Conservation (phyloP, 1,284 basidiomycete species). For the Cryptococcus neoformans region DNA sequence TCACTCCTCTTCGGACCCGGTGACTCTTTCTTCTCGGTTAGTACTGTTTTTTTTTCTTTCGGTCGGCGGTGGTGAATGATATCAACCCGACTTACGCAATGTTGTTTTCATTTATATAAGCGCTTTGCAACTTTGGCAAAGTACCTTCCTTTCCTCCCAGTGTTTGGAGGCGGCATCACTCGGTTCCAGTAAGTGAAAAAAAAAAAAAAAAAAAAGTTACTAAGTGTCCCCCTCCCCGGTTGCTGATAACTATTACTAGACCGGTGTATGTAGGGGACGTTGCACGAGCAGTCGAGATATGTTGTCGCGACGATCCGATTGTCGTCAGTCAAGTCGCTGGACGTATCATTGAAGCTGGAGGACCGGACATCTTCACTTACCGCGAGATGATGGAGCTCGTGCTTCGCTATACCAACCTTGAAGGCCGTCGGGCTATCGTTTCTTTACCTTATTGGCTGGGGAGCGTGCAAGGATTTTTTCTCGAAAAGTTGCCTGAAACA, state of each 20-base stretch:
- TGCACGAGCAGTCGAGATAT: constrained; percentile 59
- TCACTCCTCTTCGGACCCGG: constrained; percentile 69
- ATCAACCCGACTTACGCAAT: no score
- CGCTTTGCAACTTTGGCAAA: constrained; percentile 60
- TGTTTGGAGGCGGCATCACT: constrained; percentile 64
- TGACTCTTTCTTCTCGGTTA: constrained; percentile 66
- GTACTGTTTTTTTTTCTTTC: constrained; percentile 12
- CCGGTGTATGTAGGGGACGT: constrained; percentile 67
- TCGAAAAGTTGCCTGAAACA: constrained; percentile 62
- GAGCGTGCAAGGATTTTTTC: constrained; percentile 58
- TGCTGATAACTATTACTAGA: constrained; percentile 10
- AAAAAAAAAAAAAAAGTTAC: background rate
- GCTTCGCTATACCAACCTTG: constrained; percentile 55
- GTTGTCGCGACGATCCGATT: constrained; percentile 52
- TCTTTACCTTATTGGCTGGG: constrained; percentile 63
- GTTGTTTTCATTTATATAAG: constrained; percentile 42
- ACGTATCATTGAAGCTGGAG: constrained; percentile 65
- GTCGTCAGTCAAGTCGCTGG: constrained; percentile 53
- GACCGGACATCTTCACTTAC: constrained; percentile 64
- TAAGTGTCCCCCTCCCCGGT: no score
- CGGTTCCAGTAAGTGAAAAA: constrained; percentile 55
- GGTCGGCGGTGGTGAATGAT: background rate
- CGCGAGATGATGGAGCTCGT: constrained; percentile 63
- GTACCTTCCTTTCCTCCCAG: constrained; percentile 64
- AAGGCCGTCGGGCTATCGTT: constrained; percentile 55